Conservation (phyloP, 2,329 filamentous ascomycete species). For the Fusarium bactridioides region DNA sequence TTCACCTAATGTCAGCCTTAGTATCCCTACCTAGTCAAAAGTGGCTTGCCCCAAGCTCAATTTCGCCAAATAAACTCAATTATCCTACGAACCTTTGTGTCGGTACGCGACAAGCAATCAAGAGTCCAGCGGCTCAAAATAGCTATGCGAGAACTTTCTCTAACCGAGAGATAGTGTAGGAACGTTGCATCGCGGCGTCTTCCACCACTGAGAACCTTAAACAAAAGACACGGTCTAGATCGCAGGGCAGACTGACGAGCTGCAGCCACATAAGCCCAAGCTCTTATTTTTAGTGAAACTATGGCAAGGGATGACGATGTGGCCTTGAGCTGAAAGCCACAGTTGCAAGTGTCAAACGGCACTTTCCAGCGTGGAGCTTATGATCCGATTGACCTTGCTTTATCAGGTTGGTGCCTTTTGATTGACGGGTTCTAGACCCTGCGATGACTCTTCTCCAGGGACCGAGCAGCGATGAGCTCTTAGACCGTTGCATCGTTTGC, state of each 20-base stretch:
- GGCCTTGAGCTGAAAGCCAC: slow-evolving; percentile 10
- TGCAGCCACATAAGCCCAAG: slow-evolving; percentile 15
- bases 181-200: slow-evolving; percentile 24
- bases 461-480: not conserved
- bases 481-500: not conserved
- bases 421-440: not conserved
- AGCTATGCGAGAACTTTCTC: slow-evolving; percentile 4
- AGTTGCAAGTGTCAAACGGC: not conserved
- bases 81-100: not conserved
- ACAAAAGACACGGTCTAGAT: slow-evolving; percentile 2
- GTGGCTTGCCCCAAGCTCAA: not conserved
- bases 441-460: not conserved
- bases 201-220: slow-evolving; percentile 8
- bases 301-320: slow-evolving; percentile 8
- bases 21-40: not conserved
- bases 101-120: not conserved
- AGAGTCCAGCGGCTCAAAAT: not conserved
- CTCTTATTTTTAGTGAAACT: slow-evolving; percentile 16
- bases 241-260: not conserved
- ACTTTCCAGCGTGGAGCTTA: slow-evolving; percentile 5
- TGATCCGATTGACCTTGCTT: not conserved
- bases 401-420: not conserved
- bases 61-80: not conserved
- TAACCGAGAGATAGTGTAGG: slow-evolving; percentile 5
- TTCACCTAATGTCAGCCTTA: not conserved